Evolutionary conservation across 108 stramenopile genomes (phyloP).

Genomic region (Skeletonema menzelii): DNA sequence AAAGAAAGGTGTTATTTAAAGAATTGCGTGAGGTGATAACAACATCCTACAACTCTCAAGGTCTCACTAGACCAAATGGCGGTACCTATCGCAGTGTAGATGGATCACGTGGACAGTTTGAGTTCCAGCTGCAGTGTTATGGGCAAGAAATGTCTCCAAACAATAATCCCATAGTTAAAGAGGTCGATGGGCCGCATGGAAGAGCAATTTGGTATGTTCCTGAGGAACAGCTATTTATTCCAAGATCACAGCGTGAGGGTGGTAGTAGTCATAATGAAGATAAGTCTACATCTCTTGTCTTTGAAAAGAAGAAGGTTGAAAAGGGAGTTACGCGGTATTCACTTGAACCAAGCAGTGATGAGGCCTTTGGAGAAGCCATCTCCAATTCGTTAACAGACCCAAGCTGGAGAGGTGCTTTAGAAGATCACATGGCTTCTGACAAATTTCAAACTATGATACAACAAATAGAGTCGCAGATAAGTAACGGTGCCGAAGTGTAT

Average conservation of each 20-base stretch:
- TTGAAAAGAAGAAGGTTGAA: not conserved
- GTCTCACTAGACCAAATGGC: conserved; percentile 53
- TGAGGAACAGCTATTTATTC: conserved; percentile 72
- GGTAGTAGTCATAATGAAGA: conserved; percentile 5
- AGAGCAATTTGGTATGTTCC: conserved; percentile 80
- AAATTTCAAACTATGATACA: conserved; percentile 38
- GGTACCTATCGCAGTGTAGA: conserved; percentile 55
- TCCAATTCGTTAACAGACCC: conserved; percentile 47
- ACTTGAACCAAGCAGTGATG: not conserved
- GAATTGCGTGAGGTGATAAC: conserved; percentile 51
- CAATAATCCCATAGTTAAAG: conserved; percentile 58
- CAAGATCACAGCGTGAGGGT: conserved; percentile 25
- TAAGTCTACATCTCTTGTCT: not conserved
- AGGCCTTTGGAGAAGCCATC: conserved; percentile 20
- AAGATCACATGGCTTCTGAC: conserved; percentile 35
- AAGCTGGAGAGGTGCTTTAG: conserved; percentile 59
- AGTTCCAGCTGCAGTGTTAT: conserved; percentile 79
- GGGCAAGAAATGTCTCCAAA: conserved; percentile 54
- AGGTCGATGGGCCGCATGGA: conserved; percentile 76
- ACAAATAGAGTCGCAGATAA: conserved; percentile 30
- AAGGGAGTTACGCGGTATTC: not conserved
- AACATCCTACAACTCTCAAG: conserved; percentile 64
- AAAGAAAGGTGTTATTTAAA: conserved; percentile 46
- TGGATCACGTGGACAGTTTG: conserved; percentile 57
- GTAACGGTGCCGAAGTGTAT: conserved; percentile 62